Conservation (phyloP, 257 asterid genomes). For the Anisodus acutangulus region DNA sequence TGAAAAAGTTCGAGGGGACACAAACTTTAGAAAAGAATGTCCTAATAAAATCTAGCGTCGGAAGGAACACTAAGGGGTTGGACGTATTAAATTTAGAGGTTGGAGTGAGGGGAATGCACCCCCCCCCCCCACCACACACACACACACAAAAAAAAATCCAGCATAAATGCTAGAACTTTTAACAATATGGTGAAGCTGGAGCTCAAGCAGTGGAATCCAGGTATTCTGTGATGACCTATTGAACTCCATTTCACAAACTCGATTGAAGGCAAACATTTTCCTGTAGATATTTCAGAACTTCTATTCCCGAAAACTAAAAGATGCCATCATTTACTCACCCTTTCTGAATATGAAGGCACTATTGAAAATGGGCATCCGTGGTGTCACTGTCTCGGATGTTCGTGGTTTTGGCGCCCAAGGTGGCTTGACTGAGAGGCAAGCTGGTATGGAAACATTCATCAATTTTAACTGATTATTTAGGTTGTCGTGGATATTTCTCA, state of each 20-base stretch:
- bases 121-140: not conserved
- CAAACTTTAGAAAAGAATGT: not conserved
- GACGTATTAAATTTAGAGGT: not conserved
- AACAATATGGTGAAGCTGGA: not conserved
- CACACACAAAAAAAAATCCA: not conserved
- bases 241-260: not conserved
- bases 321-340: conserved; percentile 12
- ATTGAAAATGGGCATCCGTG: conserved; percentile 91
- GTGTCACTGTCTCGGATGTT: conserved; percentile 93
- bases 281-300: not conserved
- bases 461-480: conserved; percentile 29
- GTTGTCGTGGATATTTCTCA: not conserved
- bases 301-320: not conserved
- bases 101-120: not conserved
- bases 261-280: not conserved
- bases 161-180: not conserved
- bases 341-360: conserved; percentile 62
- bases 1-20: not conserved
- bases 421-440: conserved; percentile 87
- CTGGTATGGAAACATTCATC: conserved; percentile 55
- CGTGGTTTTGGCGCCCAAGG: conserved; percentile 99
- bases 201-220: not conserved
- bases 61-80: not conserved
- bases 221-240: not conserved
- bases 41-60: not conserved